Conservation (phyloP, 1,139 yeast genomes). For the Lodderomyces margitis region DNA sequence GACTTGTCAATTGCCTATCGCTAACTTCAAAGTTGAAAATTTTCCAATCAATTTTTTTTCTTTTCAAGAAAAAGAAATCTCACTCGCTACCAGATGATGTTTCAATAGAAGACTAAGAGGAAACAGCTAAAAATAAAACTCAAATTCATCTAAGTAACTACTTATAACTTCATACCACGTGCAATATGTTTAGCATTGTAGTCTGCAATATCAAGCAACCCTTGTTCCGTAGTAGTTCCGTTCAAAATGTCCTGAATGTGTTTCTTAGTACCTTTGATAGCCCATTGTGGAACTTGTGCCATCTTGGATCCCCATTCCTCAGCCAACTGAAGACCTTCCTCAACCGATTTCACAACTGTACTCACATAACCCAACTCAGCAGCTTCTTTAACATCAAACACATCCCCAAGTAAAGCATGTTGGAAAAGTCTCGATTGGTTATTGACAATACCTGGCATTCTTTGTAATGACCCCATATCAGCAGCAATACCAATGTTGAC, state of each 20-base stretch:
- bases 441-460: conserved; percentile 56
- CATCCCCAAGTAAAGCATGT: conserved; percentile 61
- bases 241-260: conserved; percentile 53
- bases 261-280: conserved; percentile 65
- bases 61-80: not conserved
- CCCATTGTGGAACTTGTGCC: conserved; percentile 52
- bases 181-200: conserved; percentile 50
- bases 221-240: conserved; percentile 44
- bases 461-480: conserved; percentile 75
- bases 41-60: not conserved
- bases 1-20: not conserved
- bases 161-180: not conserved
- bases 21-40: conserved; percentile 1
- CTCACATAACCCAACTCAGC: conserved; percentile 54
- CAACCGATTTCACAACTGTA: conserved; percentile 43
- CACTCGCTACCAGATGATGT: not conserved
- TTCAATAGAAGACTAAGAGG: not conserved
- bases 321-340: conserved; percentile 51
- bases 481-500: conserved; percentile 75
- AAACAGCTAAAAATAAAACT: not conserved
- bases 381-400: conserved; percentile 59
- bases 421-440: conserved; percentile 63
- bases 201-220: conserved; percentile 52
- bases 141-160: too few relatives aligned
- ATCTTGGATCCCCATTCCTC: conserved; percentile 51